Evolutionary conservation across 2,329 filamentous ascomycete species (phyloP), one percentile per base, ranked within the genome.

Genomic region (Ramichloridium luteum): DNA sequence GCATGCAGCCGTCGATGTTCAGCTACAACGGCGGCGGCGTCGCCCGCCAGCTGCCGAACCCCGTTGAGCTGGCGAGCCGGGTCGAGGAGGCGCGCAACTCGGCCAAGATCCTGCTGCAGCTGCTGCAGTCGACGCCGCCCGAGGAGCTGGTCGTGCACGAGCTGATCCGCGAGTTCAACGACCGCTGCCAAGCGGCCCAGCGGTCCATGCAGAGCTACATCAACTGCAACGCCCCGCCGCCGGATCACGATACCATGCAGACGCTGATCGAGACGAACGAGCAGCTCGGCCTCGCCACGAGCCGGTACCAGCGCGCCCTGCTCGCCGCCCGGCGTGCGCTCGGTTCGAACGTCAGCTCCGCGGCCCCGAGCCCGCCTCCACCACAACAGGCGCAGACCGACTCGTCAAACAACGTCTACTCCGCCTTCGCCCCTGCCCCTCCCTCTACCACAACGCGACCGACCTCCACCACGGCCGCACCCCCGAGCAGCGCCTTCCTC

Each of bases 231-330:
- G 72, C 83, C 51, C 86, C 88, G 0, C 54, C 72, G 1, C 86
- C 88, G 0, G 90, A 96, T 55, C 88, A 93, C 49, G 80, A 93
- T 45, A 96, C 88, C 1, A 84, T 96, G 71, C 76, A 90, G 52
- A 86, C 76, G 10, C 64, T 98, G 39, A 93, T 98, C 49, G 85
- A 94, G 56, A 90, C 84, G 10, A 93, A 93, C 53, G 90, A 96
- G 57, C 80, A 88, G 52, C 66, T 98, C 16, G 81, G 83, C 38
- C 73, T 81, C 27, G 78, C 86, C 0, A 67, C 88, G 25, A 90
- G 76, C 41, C 77, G 84, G 51, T 83, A 94, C 55, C 83, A 93
- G 56, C 75, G 85, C 33, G 79, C 84, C 6, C 63, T 92, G 25
- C 61, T 77, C 5, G 61, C 68, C 38, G 73, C 72, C 6, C 62